A percentile compares a stretch with the other conserved stretches of the same genome.
Conservation (phyloP, 116 monocot genomes). For the Trichopus zeylanicus region DNA sequence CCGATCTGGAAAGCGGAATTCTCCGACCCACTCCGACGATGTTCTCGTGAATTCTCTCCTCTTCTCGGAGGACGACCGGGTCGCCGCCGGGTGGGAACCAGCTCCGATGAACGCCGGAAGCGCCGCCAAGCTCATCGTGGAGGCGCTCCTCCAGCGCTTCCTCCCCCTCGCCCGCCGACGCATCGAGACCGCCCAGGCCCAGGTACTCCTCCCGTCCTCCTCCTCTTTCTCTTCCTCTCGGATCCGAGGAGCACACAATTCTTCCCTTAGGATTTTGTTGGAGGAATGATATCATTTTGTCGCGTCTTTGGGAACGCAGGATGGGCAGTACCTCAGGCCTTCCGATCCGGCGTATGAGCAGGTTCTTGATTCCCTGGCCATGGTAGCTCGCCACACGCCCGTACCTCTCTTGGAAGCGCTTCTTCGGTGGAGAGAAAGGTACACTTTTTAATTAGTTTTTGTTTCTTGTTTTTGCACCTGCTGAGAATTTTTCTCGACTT, state of each 20-base stretch:
- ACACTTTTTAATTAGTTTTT: background rate
- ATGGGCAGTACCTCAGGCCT: slow-evolving; percentile 93
- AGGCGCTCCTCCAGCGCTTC: slow-evolving; percentile 93
- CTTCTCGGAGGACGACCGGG: background rate
- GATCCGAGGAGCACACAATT: background rate
- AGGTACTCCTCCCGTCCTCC: slow-evolving; percentile 32
- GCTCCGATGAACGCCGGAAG: slow-evolving; percentile 74
- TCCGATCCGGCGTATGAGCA: slow-evolving; percentile 99
- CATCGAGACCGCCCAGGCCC: slow-evolving; percentile 97
- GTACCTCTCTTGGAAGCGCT: slow-evolving; percentile 99
- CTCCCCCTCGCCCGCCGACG: slow-evolving; percentile 95
- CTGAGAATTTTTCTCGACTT: background rate
- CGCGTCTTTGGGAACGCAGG: slow-evolving; percentile 24
- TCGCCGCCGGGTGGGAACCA: background rate
- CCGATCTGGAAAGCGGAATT: background rate
- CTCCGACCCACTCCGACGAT: background rate
- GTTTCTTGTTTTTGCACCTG: background rate
- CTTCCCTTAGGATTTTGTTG: background rate
- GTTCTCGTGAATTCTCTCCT: background rate
- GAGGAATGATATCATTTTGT: background rate
- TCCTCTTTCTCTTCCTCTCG: background rate
- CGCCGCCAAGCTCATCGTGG: slow-evolving; percentile 97
- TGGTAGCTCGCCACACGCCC: slow-evolving; percentile 95
- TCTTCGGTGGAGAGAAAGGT: slow-evolving; percentile 99
- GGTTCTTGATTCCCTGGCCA: slow-evolving; percentile 97